Base-by-base conservation (phyloP, 257 asterid species). In the Handroanthus guayacan region DNA sequence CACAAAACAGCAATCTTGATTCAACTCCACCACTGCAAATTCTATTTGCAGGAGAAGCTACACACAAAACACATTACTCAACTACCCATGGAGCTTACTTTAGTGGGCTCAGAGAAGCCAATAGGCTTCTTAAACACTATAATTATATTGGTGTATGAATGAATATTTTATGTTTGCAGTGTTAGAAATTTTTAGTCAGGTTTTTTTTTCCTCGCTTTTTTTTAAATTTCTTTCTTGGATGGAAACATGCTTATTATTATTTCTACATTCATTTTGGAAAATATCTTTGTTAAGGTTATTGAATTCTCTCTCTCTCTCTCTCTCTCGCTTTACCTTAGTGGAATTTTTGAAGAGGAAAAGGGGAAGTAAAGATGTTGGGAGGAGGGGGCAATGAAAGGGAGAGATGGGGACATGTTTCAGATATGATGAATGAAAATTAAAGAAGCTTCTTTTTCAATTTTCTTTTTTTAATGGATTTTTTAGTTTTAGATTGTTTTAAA, bases 21-120 rank as follows among this genome's bases (percentile, higher is more conserved):
- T 62, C 83, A 4, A 8, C 65, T 6, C 80, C 92, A 11, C 84
- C 87, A 18, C 84, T 94, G 38, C 98, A 94, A 74, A 79, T 94
- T 6, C 82, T 94, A 37, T 92, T 94, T 68, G 97, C 97, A 9
- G 98, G 98, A 47, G 98, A 94, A 85, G 98, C 97, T 6, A 92
- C 98, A 5, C 95, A 87, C 63, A 86, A 78, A 81, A 87, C 90
- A 57, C 91, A 90, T 70, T 94, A 91, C 80, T 94, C 98, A n/a
- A 94, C 98, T 3, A 94, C 97, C 45, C 98, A 94, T 68, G 98
- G 98, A 37, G 98, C 97, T 68, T 84, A 94, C 81, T 88, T 81
- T 76, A 94, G 97, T 78, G 98, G 98, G 60, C 73, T 92, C 58
- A 89, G 98, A 78, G 98, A 94, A 88, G 97, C 98, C 44, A 83